Evolutionary conservation across 2,329 filamentous ascomycete species (phyloP).

Genomic region (Claviceps sp.): DNA sequence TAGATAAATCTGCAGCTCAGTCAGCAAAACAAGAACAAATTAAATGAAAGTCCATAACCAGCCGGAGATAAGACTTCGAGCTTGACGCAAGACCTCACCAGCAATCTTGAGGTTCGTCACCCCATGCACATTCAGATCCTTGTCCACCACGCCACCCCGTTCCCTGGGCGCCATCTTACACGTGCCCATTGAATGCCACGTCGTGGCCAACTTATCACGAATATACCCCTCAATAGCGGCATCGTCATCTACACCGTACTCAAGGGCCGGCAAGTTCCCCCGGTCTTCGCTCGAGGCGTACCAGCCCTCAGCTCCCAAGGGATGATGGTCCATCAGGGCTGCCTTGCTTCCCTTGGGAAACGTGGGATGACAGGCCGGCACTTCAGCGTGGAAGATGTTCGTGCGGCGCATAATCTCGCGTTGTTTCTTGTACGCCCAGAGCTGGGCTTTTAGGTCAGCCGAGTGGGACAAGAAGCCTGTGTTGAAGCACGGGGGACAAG

Average conservation of each 20-base stretch:
- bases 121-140: conserved; percentile 29
- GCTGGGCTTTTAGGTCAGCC: conserved; percentile 41
- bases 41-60: no score
- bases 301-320: conserved; percentile 6
- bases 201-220: conserved; percentile 23
- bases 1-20: conserved; percentile 17
- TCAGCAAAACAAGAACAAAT: neutral
- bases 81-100: conserved; percentile 20
- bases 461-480: conserved; percentile 34
- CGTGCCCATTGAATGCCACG: conserved; percentile 37
- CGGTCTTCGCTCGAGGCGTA: conserved; percentile 16
- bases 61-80: no score
- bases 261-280: conserved; percentile 17
- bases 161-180: conserved; percentile 33
- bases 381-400: conserved; percentile 34
- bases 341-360: conserved; percentile 29
- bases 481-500: conserved; percentile 39
- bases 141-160: conserved; percentile 31
- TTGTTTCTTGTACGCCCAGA: conserved; percentile 51
- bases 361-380: conserved; percentile 25
- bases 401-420: conserved; percentile 47
- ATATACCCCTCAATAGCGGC: conserved; percentile 30
- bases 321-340: conserved; percentile 14
- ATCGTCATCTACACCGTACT: conserved; percentile 35
- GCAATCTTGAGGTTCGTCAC: conserved; percentile 29